Conservation (phyloP, 768 basidiomycete species). For the Russula earlei region DNA sequence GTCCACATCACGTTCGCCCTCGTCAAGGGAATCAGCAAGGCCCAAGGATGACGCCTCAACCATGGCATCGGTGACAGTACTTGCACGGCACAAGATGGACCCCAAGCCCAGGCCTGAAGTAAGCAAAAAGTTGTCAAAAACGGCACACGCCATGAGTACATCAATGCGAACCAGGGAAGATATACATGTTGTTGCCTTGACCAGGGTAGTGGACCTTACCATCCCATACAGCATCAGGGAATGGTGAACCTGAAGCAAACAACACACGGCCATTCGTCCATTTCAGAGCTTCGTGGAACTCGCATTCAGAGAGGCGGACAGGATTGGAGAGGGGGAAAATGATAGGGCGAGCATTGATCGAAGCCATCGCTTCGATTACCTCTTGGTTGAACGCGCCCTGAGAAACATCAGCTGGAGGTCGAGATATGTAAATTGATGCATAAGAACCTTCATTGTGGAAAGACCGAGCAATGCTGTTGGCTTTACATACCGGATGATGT, state of each 20-base stretch:
- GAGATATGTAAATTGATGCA: not conserved
- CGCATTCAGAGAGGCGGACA: slow-evolving; percentile 69
- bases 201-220: slow-evolving; percentile 60
- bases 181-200: slow-evolving; percentile 95
- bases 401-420: not conserved
- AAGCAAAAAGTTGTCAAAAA: slow-evolving; percentile 3
- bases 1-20: slow-evolving; percentile 53
- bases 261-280: slow-evolving; percentile 68
- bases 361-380: slow-evolving; percentile 68
- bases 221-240: slow-evolving; percentile 50
- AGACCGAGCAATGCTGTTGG: slow-evolving; percentile 87
- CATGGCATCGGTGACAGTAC: slow-evolving; percentile 73
- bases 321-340: slow-evolving; percentile 93
- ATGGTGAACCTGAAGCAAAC: slow-evolving; percentile 86
- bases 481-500: slow-evolving; percentile 71
- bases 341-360: slow-evolving; percentile 74
- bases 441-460: slow-evolving; percentile 61
- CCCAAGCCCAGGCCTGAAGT: slow-evolving; percentile 64
- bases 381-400: slow-evolving; percentile 66
- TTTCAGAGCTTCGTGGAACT: slow-evolving; percentile 64
- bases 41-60: slow-evolving; percentile 82
- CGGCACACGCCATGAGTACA: not conserved
- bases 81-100: slow-evolving; percentile 59
- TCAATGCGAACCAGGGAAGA: slow-evolving; percentile 47
- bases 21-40: slow-evolving; percentile 61